Evolutionary conservation across 305 asterid species (phyloP).

Genomic region (Rubia tinctorum): DNA sequence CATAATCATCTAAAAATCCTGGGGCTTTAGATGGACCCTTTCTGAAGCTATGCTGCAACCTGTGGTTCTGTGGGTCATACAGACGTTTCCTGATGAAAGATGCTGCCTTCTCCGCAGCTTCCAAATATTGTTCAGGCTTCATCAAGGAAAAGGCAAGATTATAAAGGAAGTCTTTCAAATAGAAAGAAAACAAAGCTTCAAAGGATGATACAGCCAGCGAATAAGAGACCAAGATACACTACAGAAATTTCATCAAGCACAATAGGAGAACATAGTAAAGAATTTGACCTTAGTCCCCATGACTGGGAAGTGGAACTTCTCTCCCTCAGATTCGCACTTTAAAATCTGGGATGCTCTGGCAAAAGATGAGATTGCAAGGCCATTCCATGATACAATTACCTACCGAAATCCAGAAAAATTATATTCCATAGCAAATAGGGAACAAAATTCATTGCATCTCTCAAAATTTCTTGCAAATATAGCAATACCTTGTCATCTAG

Average conservation of each 20-base stretch:
- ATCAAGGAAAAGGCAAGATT: constrained; percentile 4
- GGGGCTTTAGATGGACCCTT: constrained; percentile 93
- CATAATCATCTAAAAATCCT: constrained; percentile 86
- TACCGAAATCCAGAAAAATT: constrained; percentile 19
- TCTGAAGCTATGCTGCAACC: constrained; percentile 87
- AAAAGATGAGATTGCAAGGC: constrained; percentile 81
- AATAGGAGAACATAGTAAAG: neutral
- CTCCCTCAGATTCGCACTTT: constrained; percentile 61
- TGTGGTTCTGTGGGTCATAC: constrained; percentile 48
- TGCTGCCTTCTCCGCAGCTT: constrained; percentile 85
- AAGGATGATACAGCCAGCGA: neutral
- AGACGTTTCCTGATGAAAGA: constrained; percentile 68
- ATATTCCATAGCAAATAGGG: constrained; percentile 3
- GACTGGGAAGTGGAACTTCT: constrained; percentile 62
- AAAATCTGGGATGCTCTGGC: constrained; percentile 88
- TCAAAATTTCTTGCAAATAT: neutral
- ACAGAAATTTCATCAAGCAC: neutral
- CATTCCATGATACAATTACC: constrained; percentile 99
- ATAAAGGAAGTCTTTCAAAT: neutral
- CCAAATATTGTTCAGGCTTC: constrained; percentile 78
- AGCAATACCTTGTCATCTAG: constrained; percentile 82
- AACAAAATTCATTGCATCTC: neutral
- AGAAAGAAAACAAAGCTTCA: neutral
- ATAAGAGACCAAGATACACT: neutral
- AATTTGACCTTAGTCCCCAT: constrained; percentile 61